These are phyloP conservation scores for Polytolypa hystricis DNA, from an alignment of 2,329 filamentous ascomycete genomes.

Conservation along the genomic window DNA sequence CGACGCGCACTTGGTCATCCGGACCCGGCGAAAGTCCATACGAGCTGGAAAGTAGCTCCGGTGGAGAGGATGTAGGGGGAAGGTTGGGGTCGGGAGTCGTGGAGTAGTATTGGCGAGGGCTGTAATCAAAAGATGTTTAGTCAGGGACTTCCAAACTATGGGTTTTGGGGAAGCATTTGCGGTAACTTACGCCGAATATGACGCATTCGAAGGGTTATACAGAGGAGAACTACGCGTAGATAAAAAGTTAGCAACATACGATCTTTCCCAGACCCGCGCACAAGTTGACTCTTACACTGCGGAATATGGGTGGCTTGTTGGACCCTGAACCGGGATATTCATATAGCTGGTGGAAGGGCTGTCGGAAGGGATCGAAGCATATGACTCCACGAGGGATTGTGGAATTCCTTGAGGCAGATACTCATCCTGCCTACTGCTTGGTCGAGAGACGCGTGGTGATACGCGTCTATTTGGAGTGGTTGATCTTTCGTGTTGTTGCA, in stretches of 20 bases:
- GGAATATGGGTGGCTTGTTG: background rate
- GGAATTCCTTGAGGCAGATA: constrained; percentile 1
- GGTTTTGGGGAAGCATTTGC: background rate
- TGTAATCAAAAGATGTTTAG: background rate
- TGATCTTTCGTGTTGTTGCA: background rate
- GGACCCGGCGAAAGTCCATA: constrained; percentile 20
- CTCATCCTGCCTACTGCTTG: constrained; percentile 2
- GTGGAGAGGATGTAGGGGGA: background rate
- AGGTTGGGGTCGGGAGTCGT: background rate
- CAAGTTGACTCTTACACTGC: constrained; percentile 1
- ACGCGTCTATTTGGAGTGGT: background rate
- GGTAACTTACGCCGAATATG: constrained; percentile 2
- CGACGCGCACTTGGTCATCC: constrained; percentile 51
- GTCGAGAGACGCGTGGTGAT: background rate
- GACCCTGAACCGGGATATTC: background rate
- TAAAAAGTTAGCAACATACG: constrained; percentile 1
- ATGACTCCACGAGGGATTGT: background rate
- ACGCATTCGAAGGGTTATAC: background rate
- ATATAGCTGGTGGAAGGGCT: constrained; percentile 2
- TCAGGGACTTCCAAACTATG: no score
- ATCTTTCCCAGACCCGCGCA: no score
- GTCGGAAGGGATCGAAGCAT: background rate
- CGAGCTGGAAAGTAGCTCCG: constrained; percentile 3
- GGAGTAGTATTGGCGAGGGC: constrained; percentile 3
- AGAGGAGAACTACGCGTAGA: background rate